A percentile compares a stretch with the other conserved stretches of the same genome.
Conservation (phyloP, 441 rosid species). For the Capsella rubella region DNA sequence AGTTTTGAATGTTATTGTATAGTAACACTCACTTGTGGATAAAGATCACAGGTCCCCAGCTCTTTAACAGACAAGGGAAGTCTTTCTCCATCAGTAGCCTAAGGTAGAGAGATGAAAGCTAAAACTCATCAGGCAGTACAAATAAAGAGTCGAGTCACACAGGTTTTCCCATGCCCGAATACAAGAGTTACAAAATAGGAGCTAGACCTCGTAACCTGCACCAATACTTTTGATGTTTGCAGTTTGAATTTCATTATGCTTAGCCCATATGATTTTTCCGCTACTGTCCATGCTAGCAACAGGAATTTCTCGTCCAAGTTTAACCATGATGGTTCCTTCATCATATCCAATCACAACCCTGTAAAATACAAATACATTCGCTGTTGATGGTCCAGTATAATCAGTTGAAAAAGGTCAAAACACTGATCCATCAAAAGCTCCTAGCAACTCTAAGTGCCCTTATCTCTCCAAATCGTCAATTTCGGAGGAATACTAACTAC, state of each 20-base stretch:
- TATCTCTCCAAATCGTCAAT: conserved; percentile 18
- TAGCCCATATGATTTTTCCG: conserved; percentile 99
- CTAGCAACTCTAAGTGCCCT: conserved; percentile 13
- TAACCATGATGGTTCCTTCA: conserved; percentile 98
- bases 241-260: conserved; percentile 99
- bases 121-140: conserved; percentile 32
- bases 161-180: conserved; percentile 7
- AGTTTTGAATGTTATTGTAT: not conserved
- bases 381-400: conserved; percentile 17
- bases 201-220: conserved; percentile 83
- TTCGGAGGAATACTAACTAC: conserved; percentile 9
- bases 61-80: conserved; percentile 97
- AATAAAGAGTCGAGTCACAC: conserved; percentile 30
- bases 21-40: conserved; percentile 86
- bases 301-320: conserved; percentile 96
- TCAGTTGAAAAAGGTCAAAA: conserved; percentile 12
- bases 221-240: conserved; percentile 97
- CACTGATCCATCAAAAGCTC: conserved; percentile 18
- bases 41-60: conserved; percentile 98
- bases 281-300: conserved; percentile 99
- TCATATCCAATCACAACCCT: conserved; percentile 93
- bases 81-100: conserved; percentile 98
- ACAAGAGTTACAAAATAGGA: conserved; percentile 21
- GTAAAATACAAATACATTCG: conserved; percentile 26
- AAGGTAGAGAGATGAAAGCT: conserved; percentile 42